Evolutionary conservation across 192 early-diverging fungal genomes (phyloP), one percentile per base, ranked within the genome.

Genomic region (Coemansia sp.): DNA sequence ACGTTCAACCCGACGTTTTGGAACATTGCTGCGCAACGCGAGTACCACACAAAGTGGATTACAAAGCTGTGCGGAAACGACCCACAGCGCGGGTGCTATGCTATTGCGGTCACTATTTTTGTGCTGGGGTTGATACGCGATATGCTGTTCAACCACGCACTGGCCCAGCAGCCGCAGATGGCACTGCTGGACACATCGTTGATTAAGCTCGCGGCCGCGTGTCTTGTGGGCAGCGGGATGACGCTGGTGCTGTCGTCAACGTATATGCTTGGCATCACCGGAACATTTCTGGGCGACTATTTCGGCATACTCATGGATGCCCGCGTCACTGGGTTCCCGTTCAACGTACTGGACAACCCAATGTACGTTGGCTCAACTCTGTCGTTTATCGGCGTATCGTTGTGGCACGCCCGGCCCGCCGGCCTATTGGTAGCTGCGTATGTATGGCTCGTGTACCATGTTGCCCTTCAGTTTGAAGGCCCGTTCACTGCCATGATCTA

Each of bases 241-340:
- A 57, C 85, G 17, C 84, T 95, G 61, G 93, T 96, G 2, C 56
- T 92, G 19, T 86, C 89, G 21, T 93, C 91, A 48, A 96, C 93
- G 87, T 94, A 83, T 67, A 85, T 85, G 39, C 82, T 96, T 19
- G 94, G 94, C 54, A 82, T 96, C 56, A 93, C 91, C 14, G 94
- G 94, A 59, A 96, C 94, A 24, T 96, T 94, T 67, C 73, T 96
- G 87, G 93, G 94, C 63, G 93, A 94, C 70, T 96, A 96, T 72
- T 96, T 94, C 85, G 94, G 94, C 50, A 95, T 96, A 54, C 73
- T 94, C 58, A 93, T 93, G 93, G 83, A 89, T 14, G 82, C 86
- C 63, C 86, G 90, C 21, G 90, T 96, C 39, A 94, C 90, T 0
- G 88, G 88, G 11, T 95, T 96, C 71, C 94, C 94, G 5, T 96